Percentiles rank a stretch among this genome's conserved stretches.
These are phyloP conservation scores for Malassezia furfur DNA, from an alignment of 1,284 basidiomycete species.

Conservation along the genomic window DNA sequence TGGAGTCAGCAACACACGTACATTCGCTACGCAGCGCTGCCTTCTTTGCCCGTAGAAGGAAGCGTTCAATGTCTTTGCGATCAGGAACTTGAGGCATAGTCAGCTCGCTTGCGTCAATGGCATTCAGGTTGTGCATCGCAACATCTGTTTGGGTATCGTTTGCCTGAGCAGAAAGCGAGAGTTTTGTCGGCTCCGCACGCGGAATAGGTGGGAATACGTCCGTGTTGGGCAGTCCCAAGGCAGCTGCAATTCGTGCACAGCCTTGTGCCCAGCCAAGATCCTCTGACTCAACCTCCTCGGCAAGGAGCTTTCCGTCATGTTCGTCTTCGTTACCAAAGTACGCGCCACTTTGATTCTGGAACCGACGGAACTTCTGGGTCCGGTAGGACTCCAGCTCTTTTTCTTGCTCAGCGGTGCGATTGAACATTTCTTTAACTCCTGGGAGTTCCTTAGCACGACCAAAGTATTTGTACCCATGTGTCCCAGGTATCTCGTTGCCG, in stretches of 20 bases:
- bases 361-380: constrained; percentile 72
- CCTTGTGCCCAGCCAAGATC: constrained; percentile 58
- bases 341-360: constrained; percentile 71
- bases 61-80: constrained; percentile 15
- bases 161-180: constrained; percentile 58
- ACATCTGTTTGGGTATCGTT: constrained; percentile 11
- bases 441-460: constrained; percentile 92
- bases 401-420: constrained; percentile 61
- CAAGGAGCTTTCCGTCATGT: constrained; percentile 60
- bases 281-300: constrained; percentile 23
- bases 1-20: neutral
- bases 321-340: constrained; percentile 93
- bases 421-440: constrained; percentile 86
- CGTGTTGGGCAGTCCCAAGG: constrained; percentile 2
- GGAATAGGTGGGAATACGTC: constrained; percentile 2
- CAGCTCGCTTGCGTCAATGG: constrained; percentile 12
- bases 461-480: constrained; percentile 99
- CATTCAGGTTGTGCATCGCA: constrained; percentile 2
- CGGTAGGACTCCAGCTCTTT: constrained; percentile 68
- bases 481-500: constrained; percentile 77
- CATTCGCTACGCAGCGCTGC: constrained; percentile 18
- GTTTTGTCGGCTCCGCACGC: neutral
- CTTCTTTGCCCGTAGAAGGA: constrained; percentile 18
- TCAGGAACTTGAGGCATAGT: constrained; percentile 10
- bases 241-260: constrained; percentile 56